A percentile compares a stretch with the other conserved stretches of the same genome.
Evolutionary conservation across 2,329 filamentous ascomycete genomes (phyloP).

Genomic region (Pseudovirgaria hyperparasitica): DNA sequence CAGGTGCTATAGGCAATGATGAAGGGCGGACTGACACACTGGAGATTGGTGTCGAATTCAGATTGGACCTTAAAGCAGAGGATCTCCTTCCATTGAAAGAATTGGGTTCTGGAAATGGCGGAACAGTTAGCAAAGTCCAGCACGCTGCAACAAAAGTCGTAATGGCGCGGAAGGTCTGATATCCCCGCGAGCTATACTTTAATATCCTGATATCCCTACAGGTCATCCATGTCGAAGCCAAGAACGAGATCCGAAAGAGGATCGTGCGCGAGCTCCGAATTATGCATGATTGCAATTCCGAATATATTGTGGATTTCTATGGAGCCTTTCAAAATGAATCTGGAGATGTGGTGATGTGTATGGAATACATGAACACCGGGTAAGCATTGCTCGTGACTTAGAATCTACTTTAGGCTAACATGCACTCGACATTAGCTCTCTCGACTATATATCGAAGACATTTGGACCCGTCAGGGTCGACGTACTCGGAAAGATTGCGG

Average conservation of each 20-base stretch:
- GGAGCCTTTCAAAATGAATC: constrained; percentile 94
- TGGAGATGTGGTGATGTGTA: constrained; percentile 98
- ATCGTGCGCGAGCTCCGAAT: constrained; percentile 96
- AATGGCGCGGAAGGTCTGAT: constrained; percentile 85
- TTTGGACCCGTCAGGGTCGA: constrained; percentile 94
- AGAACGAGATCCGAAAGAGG: constrained; percentile 91
- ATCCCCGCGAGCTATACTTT: too few species aligned
- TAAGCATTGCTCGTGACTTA: constrained; percentile 35
- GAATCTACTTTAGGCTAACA: neutral
- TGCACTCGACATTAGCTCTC: constrained; percentile 44
- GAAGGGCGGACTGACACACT: constrained; percentile 56
- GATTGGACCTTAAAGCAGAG: constrained; percentile 79
- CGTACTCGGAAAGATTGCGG: constrained; percentile 93
- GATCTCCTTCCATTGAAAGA: constrained; percentile 91
- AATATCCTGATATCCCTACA: constrained; percentile 27
- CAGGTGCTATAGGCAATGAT: constrained; percentile 46
- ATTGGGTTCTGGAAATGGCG: constrained; percentile 88
- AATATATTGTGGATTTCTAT: constrained; percentile 96
- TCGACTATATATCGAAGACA: constrained; percentile 86
- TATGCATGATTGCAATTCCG: constrained; percentile 94
- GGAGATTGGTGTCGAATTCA: constrained; percentile 96
- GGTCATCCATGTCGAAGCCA: constrained; percentile 97
- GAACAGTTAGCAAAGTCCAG: constrained; percentile 95
- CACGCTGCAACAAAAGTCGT: constrained; percentile 88
- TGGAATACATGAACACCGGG: constrained; percentile 99